phyloP scores from a whole-genome alignment of 2,329 filamentous ascomycete genomes.

The Aplosporella prunicola region DNA sequence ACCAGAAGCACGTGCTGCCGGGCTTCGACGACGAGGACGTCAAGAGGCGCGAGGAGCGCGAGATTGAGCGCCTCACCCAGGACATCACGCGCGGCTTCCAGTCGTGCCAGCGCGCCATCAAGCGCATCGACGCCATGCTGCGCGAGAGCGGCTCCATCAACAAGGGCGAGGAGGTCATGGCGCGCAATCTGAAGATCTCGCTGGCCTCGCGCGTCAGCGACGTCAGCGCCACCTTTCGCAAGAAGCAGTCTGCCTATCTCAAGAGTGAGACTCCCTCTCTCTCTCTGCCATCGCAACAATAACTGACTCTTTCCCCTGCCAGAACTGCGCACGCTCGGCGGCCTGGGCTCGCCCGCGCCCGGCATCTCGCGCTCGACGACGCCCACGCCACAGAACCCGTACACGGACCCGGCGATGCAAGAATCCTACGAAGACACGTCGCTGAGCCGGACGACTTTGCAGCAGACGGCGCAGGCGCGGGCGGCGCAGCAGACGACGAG shows the following conservation, averaged over 20 bases:
- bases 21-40: slow-evolving; percentile 93
- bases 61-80: slow-evolving; percentile 86
- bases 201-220: slow-evolving; percentile 84
- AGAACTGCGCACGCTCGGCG: slow-evolving; percentile 38
- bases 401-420: slow-evolving; percentile 70
- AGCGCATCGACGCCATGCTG: slow-evolving; percentile 80
- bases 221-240: slow-evolving; percentile 82
- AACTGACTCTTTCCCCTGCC: slow-evolving; percentile 13
- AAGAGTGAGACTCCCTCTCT: slow-evolving; percentile 55
- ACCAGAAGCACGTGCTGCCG: slow-evolving; percentile 93
- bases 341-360: slow-evolving; percentile 41
- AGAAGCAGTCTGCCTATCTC: slow-evolving; percentile 93
- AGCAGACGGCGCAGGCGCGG: slow-evolving; percentile 58
- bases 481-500: slow-evolving; percentile 53
- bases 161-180: slow-evolving; percentile 87
- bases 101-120: slow-evolving; percentile 78
- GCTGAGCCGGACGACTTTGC: slow-evolving; percentile 81
- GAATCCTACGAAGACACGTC: slow-evolving; percentile 91
- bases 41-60: slow-evolving; percentile 74
- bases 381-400: slow-evolving; percentile 49
- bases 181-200: slow-evolving; percentile 87
- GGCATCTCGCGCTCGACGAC: slow-evolving; percentile 33
- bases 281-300: not conserved
- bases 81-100: slow-evolving; percentile 84
- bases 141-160: slow-evolving; percentile 68